Base-by-base conservation (phyloP, 257 asterid genomes). In the Fraxinus americana region DNA sequence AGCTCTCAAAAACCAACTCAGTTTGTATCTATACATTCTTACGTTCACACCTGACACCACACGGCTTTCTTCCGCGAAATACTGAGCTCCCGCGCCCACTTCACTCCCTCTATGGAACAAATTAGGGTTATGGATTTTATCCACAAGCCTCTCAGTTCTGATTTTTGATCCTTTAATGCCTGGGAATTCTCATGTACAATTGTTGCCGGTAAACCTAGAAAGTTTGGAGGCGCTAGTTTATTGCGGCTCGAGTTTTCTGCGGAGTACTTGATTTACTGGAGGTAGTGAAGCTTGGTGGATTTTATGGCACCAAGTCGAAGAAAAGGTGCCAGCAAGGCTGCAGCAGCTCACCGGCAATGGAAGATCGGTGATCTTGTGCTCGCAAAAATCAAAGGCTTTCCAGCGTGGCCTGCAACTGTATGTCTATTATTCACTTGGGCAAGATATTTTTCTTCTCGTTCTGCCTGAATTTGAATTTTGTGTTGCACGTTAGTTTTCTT, bases 391-490 rank as follows among this genome's bases (percentile, higher is more conserved):
- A 94, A 94, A 84, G 98, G 98, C 0, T 92, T 92, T 80, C 97
- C 95, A 48, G 92, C 98, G 12, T 94, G 98, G 98, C 98, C 98
- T 63, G 98, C 98, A 5, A 88, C 83, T 89, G 97, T 93, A 87
- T 50, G 90, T 68, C 1, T 67, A 41, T 23, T 32, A 23, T 19
- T 82, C 0, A 63, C 43, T 77, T 39, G 12, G 12, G 45, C 45
- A 39, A 39, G 45, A 9, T 39, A 39, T 39, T 39, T 39, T 61
- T 3, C 27, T 80, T 70, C 17, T 21, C 9, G 63, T 69, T 35
- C 23, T 17, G 19, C 10, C 32, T 38, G 12, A 67, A 32, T 72
- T 70, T 30, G 73, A 67, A 71, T 19, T 75, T 80, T 10, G 8
- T 45, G 65, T 38, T 16, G 30, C 36, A 25, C 38, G 75, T 34